Evolutionary conservation across 495 filamentous ascomycete species (phyloP), one percentile per base, ranked within the genome.

Genomic region (Stereocaulon alpinum): DNA sequence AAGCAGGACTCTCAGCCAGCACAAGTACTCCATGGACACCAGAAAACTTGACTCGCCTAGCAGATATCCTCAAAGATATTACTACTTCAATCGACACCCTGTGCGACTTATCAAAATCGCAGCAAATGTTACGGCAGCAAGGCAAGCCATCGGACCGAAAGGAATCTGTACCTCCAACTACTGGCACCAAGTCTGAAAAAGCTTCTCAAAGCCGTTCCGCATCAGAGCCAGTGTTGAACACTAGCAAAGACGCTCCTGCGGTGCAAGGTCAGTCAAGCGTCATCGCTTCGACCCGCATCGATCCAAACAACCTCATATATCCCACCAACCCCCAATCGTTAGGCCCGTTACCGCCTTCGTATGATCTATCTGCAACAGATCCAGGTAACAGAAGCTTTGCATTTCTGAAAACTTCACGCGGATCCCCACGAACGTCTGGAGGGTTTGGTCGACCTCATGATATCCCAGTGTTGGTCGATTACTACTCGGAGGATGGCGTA

Each of bases 61-160:
- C 76, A 44, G 71, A 86, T 47, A 78, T 95, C 3, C 74, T 93
- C 24, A 80, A 78, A 59, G 88, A 95, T 59, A 71, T 95, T 57
- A 93, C 87, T 4, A 82, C 81, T 12, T 91, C 86, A 30, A 95
- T 95, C 66, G 91, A 96, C 70, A 91, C 86, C 0, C 79, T 96
- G 12, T 95, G 92, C 70, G 88, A 94, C 59, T 75, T 96, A 14
- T 94, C 89, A 7, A 76, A 83, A 48, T 87, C 88, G 9, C 77
- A 87, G 29, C 85, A 71, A 56, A 64, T 67, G 12, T 41, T 68
- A 45, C 72, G 12, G 79, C 69, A 65, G 69, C 50, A 18, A 42
- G 34, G 49, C 14, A 22, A 29, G 30, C n/a, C 18, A 43, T 15
- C 50, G 53, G 55, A 37, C 40, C 57, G 57, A 18, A 72, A 69